A percentile compares a stretch with the other conserved stretches of the same genome.
Conservation (phyloP, 371 early-diverging fungal species). For the Haplosporangium sp. region DNA sequence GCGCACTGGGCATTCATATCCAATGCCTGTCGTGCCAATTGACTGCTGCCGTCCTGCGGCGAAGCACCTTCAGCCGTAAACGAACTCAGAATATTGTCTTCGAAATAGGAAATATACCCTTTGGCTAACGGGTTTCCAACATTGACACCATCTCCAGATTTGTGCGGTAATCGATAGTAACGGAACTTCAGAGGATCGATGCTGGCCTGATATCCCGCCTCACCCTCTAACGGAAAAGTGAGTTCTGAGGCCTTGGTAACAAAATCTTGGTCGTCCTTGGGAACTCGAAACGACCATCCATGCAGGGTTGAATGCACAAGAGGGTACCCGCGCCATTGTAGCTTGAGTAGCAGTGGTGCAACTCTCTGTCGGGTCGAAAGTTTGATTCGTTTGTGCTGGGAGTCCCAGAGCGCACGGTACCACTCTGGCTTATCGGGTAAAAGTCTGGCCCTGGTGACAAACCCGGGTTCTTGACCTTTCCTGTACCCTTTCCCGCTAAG, state of each 20-base stretch:
- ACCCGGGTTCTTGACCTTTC: slow-evolving; percentile 58
- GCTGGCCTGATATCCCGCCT: slow-evolving; percentile 24
- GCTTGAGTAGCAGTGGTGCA: slow-evolving; percentile 83
- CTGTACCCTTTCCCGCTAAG: slow-evolving; percentile 57
- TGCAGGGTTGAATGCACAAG: slow-evolving; percentile 69
- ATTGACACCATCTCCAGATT: slow-evolving; percentile 84
- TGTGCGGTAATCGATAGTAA: slow-evolving; percentile 88
- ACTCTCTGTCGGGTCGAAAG: slow-evolving; percentile 80
- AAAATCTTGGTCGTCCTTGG: slow-evolving; percentile 46
- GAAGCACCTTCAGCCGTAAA: slow-evolving; percentile 67
- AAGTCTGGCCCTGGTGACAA: slow-evolving; percentile 45
- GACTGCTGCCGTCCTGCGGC: slow-evolving; percentile 29
- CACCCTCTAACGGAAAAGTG: slow-evolving; percentile 27
- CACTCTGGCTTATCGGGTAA: slow-evolving; percentile 87
- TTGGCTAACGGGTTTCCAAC: slow-evolving; percentile 92
- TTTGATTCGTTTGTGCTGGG: slow-evolving; percentile 62
- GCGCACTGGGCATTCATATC: slow-evolving; percentile 83
- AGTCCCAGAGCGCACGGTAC: slow-evolving; percentile 86
- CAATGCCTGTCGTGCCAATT: slow-evolving; percentile 83
- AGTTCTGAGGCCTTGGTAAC: slow-evolving; percentile 27
- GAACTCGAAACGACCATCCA: slow-evolving; percentile 91
- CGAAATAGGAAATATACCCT: slow-evolving; percentile 79
- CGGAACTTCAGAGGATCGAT: slow-evolving; percentile 55
- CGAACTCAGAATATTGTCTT: slow-evolving; percentile 74
- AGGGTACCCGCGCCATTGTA: slow-evolving; percentile 90